Evolutionary conservation across 2,329 filamentous ascomycete genomes (phyloP).

Genomic region (Penicillium sp.): DNA sequence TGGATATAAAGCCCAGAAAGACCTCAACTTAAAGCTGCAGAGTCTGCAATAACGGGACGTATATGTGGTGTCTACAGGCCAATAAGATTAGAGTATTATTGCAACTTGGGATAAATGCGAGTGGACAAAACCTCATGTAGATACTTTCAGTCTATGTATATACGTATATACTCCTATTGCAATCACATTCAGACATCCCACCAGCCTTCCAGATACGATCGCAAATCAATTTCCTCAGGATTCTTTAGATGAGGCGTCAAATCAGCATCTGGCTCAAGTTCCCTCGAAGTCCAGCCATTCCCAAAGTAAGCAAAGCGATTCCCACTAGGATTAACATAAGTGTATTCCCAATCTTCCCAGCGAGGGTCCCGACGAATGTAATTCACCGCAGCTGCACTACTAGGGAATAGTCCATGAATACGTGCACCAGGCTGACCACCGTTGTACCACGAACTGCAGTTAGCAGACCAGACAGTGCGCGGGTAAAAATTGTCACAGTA

Average conservation of each 20-base stretch:
- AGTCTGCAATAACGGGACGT: fast-evolving
- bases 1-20: fast-evolving
- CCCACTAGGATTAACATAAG: conserved; percentile 42
- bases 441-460: conserved; percentile 73
- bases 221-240: conserved; percentile 59
- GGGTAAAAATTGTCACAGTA: conserved; percentile 52
- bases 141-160: background rate
- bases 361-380: conserved; percentile 57
- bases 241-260: conserved; percentile 63
- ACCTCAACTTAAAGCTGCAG: no score
- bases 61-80: no score
- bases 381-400: conserved; percentile 63
- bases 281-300: conserved; percentile 64
- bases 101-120: background rate
- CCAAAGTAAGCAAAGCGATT: conserved; percentile 61
- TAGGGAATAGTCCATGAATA: conserved; percentile 70
- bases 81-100: no score
- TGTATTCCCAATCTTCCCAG: conserved; percentile 62
- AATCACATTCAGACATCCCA: conserved; percentile 47
- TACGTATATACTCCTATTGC: no score
- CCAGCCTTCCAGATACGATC: conserved; percentile 68
- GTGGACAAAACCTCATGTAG: background rate
- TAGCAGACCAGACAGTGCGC: conserved; percentile 48
- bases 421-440: conserved; percentile 61
- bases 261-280: conserved; percentile 57